Base-by-base conservation (phyloP, 768 basidiomycete species). In the Termitomyces eurrhizus region DNA sequence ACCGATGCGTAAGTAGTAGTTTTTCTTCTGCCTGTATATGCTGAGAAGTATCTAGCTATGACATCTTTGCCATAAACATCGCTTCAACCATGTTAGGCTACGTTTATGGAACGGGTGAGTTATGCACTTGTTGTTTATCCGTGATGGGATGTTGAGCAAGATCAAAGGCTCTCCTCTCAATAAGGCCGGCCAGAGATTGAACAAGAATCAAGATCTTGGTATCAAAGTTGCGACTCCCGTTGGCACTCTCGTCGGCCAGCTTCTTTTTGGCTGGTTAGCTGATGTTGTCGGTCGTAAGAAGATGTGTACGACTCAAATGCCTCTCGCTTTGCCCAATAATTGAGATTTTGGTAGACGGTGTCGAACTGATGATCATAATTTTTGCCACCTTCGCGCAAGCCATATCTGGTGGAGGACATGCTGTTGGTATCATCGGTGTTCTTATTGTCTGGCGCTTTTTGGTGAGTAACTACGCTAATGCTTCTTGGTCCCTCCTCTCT, bases 41-140 rank as follows among this genome's bases (percentile, higher is more conserved):
- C 49, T 42, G 41, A 50, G 26, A 36, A 56, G 14, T 49, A 26
- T 33, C 32, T 58, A 84, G 84, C 60, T 92, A 92, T 67, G 92
- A 93, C 63, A 88, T 95, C 61, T 97, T 95, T 68, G 90, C 92
- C 7, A 95, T 95, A 75, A 92, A 88, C 72, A 90, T 95, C 49
- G 92, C 85, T 0, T 84, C 89, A 0, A 78, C 79, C 0, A 95
- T 95, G 92, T 74, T 96, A 59, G 91, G 88, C 29, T 91, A 45
- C 4, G 41, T 45, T 35, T 57, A 32, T 50, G 52, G 53, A 42
- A 21, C 35, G 41, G 4, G 32, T 24, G 32, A 35, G 24, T 36
- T 16, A 9, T 33, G 18, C 3, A 29, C 24, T 48, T 52, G 6
- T n/a, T 16, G 21, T 36, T 26, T 2, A 26, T 3, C 3, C 14